Evolutionary conservation across 1,284 basidiomycete genomes (phyloP).

Genomic region (Mycena citricolor): DNA sequence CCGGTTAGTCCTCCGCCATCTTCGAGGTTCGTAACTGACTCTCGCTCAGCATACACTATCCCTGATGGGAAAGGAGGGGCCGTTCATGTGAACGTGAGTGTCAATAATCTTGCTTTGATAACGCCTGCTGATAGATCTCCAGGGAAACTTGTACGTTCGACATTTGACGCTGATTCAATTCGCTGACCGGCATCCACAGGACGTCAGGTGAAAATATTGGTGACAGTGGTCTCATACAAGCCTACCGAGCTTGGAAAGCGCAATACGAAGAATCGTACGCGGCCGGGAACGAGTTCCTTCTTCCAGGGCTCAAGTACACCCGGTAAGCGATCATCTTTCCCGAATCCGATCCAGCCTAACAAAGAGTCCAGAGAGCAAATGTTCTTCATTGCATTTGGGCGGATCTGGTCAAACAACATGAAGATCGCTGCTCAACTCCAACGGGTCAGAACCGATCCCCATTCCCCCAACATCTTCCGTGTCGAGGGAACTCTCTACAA

Average conservation of each 20-base stretch:
- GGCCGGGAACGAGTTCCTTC: constrained; percentile 65
- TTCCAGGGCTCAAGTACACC: constrained; percentile 84
- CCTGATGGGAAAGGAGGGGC: constrained; percentile 83
- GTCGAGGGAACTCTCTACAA: constrained; percentile 65
- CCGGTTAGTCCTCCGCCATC: constrained; percentile 41
- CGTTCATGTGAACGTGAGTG: constrained; percentile 80
- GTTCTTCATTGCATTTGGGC: constrained; percentile 86
- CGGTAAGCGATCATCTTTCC: constrained; percentile 38
- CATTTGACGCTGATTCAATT: neutral
- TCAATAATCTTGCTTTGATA: neutral
- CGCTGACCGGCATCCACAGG: constrained; percentile 32
- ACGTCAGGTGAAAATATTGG: constrained; percentile 91
- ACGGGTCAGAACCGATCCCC: constrained; percentile 84
- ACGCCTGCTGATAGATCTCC: constrained; percentile 13
- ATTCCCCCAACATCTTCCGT: constrained; percentile 79
- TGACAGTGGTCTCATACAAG: constrained; percentile 82
- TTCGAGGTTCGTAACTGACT: constrained; percentile 10
- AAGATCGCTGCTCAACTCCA: constrained; percentile 79
- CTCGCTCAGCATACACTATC: constrained; percentile 67
- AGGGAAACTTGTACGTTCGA: constrained; percentile 69
- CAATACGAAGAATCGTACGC: constrained; percentile 56
- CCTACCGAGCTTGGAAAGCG: constrained; percentile 85
- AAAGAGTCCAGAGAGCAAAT: constrained; percentile 69
- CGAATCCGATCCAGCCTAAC: neutral
- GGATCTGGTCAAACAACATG: constrained; percentile 74